Conservation (phyloP, 2,329 filamentous ascomycete species). For the Arthrobotrys conoides region DNA sequence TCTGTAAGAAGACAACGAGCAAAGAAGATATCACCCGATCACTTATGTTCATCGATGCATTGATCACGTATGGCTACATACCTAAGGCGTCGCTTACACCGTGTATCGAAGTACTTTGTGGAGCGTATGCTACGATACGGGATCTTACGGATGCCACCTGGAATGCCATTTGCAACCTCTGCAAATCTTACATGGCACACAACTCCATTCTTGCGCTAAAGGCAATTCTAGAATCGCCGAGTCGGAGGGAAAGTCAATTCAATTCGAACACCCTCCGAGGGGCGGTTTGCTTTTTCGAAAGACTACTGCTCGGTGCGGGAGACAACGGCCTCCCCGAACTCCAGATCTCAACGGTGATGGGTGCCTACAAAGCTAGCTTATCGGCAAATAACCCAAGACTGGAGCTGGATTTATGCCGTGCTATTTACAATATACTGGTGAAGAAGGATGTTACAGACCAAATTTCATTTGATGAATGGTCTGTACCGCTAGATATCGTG, state of each 20-base stretch:
- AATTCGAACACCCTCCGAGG: constrained; percentile 70
- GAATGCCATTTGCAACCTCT: constrained; percentile 79
- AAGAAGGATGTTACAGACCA: constrained; percentile 63
- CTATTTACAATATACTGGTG: constrained; percentile 63
- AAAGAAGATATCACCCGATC: constrained; percentile 77
- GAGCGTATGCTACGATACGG: constrained; percentile 77
- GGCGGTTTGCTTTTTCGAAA: constrained; percentile 75
- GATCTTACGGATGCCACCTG: constrained; percentile 76
- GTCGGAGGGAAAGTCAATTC: constrained; percentile 70
- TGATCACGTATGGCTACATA: constrained; percentile 80
- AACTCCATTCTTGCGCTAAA: constrained; percentile 77
- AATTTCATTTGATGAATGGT: constrained; percentile 64
- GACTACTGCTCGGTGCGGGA: constrained; percentile 74
- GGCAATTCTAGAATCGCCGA: constrained; percentile 73
- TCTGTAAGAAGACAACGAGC: constrained; percentile 78
- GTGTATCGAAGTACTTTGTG: constrained; percentile 79
- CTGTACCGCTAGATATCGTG: constrained; percentile 63
- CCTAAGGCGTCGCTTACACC: constrained; percentile 75
- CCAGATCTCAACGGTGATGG: constrained; percentile 64
- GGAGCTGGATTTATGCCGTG: constrained; percentile 65
- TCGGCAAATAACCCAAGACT: constrained; percentile 64
- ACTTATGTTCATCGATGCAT: constrained; percentile 77
- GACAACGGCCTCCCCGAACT: constrained; percentile 66
- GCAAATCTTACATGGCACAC: constrained; percentile 80
- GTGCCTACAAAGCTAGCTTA: constrained; percentile 64